Conservation (phyloP, 257 asterid genomes). For the Galeopsis tetrahit region DNA sequence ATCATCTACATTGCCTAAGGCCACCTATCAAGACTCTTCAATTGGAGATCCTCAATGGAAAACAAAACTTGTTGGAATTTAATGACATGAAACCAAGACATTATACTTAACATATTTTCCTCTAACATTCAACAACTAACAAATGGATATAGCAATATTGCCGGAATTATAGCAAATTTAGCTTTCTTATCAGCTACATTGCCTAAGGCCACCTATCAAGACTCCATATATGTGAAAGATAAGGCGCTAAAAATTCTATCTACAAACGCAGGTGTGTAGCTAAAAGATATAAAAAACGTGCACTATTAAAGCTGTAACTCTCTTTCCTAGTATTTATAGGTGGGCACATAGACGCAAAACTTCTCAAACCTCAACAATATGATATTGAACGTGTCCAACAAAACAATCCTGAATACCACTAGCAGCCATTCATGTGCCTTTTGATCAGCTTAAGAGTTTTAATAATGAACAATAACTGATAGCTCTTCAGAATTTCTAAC, state of each 20-base stretch:
- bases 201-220: not conserved
- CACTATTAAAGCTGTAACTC: not conserved
- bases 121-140: not conserved
- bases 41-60: not conserved
- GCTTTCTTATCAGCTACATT: not conserved
- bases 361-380: not conserved
- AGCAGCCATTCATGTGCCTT: slow-evolving; percentile 2
- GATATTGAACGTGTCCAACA: not conserved
- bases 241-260: not conserved
- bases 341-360: not conserved
- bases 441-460: not conserved
- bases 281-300: not conserved
- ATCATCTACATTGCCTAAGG: not conserved
- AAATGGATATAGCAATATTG: not conserved
- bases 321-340: not conserved
- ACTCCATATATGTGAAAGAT: slow-evolving; percentile 8
- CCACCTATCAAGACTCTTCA: not conserved
- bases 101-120: not conserved
- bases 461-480: slow-evolving; percentile 3
- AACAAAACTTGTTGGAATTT: not conserved
- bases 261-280: slow-evolving; percentile 20
- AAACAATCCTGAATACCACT: slow-evolving; percentile 5
- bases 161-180: not conserved
- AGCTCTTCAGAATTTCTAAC: slow-evolving; percentile 9
- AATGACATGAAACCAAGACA: not conserved